phyloP scores from a whole-genome alignment of 805 yeast species.

The Zygoascus flipseniorum region DNA sequence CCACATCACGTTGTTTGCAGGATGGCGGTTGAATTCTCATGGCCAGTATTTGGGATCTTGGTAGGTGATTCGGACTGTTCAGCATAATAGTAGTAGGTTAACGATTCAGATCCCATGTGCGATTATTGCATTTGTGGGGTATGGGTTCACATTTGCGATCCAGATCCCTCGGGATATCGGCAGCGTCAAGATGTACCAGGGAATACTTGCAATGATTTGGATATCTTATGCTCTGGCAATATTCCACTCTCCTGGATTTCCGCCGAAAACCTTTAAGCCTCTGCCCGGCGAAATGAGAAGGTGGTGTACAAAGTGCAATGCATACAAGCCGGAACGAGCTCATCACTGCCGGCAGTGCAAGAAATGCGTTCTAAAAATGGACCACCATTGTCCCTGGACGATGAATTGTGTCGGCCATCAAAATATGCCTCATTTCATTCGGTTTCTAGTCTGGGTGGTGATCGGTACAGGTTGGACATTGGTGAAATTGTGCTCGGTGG shows the following conservation, averaged over 20 bases:
- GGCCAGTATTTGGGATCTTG: slow-evolving; percentile 23
- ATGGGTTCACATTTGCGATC: slow-evolving; percentile 54
- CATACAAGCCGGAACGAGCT: slow-evolving; percentile 69
- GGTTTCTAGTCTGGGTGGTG: slow-evolving; percentile 62
- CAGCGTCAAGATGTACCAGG: slow-evolving; percentile 41
- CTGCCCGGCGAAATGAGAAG: slow-evolving; percentile 46
- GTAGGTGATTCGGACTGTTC: slow-evolving; percentile 4
- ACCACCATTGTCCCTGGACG: slow-evolving; percentile 94
- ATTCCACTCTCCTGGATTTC: slow-evolving; percentile 55
- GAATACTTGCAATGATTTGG: slow-evolving; percentile 54
- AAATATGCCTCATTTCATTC: slow-evolving; percentile 70
- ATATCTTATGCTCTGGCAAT: slow-evolving; percentile 67
- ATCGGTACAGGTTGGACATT: slow-evolving; percentile 31
- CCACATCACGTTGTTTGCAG: not conserved
- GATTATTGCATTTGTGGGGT: slow-evolving; percentile 37
- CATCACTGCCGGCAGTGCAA: slow-evolving; percentile 73
- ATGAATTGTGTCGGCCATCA: slow-evolving; percentile 77
- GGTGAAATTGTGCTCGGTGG: slow-evolving; percentile 34
- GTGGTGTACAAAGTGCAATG: slow-evolving; percentile 66
- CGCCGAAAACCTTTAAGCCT: slow-evolving; percentile 44
- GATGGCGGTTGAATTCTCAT: slow-evolving; percentile 19
- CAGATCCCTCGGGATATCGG: slow-evolving; percentile 31
- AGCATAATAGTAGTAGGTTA: not conserved
- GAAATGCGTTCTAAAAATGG: slow-evolving; percentile 80
- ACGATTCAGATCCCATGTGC: slow-evolving; percentile 54